Evolutionary conservation across 2,329 filamentous ascomycete species (phyloP), one percentile per base, ranked within the genome.

Genomic region (Monosporascus cannonballus): DNA sequence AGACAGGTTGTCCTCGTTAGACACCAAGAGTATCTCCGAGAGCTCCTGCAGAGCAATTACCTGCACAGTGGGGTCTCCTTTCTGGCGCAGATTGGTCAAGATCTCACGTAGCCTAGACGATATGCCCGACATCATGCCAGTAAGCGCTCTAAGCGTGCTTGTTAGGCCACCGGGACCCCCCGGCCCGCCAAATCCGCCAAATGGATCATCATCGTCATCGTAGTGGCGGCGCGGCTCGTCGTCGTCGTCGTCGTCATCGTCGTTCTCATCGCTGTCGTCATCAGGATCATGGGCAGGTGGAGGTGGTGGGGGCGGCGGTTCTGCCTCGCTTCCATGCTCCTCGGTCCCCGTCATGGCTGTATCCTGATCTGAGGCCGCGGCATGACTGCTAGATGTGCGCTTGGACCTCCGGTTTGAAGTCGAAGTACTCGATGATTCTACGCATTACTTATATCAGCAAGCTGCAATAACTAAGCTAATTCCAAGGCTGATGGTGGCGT

Each of bases 1-100:
- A 2, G 93, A 90, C 11, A 99, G 79, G 59, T 95, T 96, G 67
- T 99, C 94, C 71, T 99, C 94, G 60, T 94, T 97, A 11, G 93
- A 96, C 38, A 99, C 89, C 30, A 99, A 77, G 5, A 99, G 76
- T 51, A 97, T 86, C 70, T 99, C 92, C 0, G 93, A 96, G 6
- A 99, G 77, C 61, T 97, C 93, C 69, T 96, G 90, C 30, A 99
- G 75, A 27, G 93, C 94, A 64, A 96, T 91, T 60, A 96, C 78
- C 73, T 99, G 95, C 39, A 94, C 74, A 0, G 91, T 92, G 6
- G 86, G 83, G 58, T 96, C 90, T 47, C 93, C 89, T 66, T 92
- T 93, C 62, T 89, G 85, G 59, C 87, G 86, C 53, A 99, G 75
- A 61, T 86, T 89, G 69, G 73, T 78, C 56, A 93, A 73, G 49